phyloP scores from a whole-genome alignment of 2,329 filamentous ascomycete genomes.

The Zymoseptoria brevis region DNA sequence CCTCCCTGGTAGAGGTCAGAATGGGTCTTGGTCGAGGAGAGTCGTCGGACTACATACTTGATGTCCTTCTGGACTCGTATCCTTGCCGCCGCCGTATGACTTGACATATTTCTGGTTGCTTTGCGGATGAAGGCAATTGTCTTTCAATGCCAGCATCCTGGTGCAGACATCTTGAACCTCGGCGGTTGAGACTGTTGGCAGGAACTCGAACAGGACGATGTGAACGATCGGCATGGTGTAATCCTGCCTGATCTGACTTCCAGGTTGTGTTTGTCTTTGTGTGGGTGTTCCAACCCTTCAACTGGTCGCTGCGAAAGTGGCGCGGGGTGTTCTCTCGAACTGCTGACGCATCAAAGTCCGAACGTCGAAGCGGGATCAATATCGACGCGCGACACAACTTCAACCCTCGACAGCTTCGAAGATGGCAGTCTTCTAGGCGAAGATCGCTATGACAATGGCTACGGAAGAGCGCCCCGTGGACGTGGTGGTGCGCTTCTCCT shows the following conservation, averaged over 20 bases:
- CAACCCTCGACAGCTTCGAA: not conserved
- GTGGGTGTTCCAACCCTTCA: not conserved
- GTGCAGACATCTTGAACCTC: conserved; percentile 52
- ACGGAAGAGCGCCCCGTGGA: conserved; percentile 41
- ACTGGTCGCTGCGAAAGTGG: not conserved
- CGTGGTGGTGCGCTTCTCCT: conserved; percentile 84
- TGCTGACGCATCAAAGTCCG: not conserved
- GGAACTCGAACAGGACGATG: conserved; percentile 61
- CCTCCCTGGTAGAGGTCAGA: conserved; percentile 37
- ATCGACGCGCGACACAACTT: not conserved
- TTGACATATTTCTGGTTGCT: conserved; percentile 55
- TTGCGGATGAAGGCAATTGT: conserved; percentile 52
- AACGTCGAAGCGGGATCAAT: not conserved
- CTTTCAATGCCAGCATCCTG: conserved; percentile 49
- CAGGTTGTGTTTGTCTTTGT: not conserved
- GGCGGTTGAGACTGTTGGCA: conserved; percentile 41
- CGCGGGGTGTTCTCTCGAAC: not conserved
- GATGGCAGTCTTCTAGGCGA: not conserved
- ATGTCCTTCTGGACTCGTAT: conserved; percentile 54
- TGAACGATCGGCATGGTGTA: conserved; percentile 56
- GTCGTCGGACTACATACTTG: conserved; percentile 41
- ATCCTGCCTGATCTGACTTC: not conserved
- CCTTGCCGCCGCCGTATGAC: conserved; percentile 49
- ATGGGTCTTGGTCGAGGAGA: not conserved
- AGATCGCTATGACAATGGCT: not conserved